Conservation (phyloP, 352 stramenopile species). For the Pythium guiyangense region DNA sequence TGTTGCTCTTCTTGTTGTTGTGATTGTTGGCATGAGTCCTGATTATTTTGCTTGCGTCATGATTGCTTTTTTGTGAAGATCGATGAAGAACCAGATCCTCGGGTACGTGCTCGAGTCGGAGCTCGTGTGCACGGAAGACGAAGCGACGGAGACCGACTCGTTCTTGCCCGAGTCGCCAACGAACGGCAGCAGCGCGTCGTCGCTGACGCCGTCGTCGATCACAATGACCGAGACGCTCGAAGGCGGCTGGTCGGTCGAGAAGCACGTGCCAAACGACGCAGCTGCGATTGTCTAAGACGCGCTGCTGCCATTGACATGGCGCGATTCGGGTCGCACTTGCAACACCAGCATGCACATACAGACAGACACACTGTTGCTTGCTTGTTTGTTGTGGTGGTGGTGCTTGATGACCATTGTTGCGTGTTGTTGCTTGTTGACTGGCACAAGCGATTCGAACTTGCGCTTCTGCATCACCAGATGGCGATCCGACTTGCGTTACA, state of each 20-base stretch:
- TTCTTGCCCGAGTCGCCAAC: constrained; percentile 41
- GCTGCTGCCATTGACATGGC: neutral
- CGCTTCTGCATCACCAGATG: too few species aligned
- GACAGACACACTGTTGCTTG: too few species aligned
- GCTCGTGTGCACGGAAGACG: constrained; percentile 57
- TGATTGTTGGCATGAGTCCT: neutral
- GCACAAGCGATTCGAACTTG: too few species aligned
- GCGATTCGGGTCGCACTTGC: neutral
- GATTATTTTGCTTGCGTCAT: too few species aligned
- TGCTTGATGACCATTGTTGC: too few species aligned
- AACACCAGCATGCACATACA: too few species aligned
- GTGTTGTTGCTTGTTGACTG: too few species aligned
- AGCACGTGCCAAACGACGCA: constrained; percentile 54
- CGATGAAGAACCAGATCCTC: constrained; percentile 77
- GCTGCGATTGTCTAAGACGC: constrained; percentile 40
- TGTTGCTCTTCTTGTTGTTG: neutral
- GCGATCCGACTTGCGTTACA: too few species aligned
- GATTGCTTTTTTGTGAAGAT: constrained; percentile 28
- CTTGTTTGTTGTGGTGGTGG: too few species aligned
- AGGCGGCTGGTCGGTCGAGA: constrained; percentile 83
- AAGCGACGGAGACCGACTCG: constrained; percentile 66
- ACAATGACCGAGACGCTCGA: constrained; percentile 74
- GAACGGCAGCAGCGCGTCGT: constrained; percentile 13
- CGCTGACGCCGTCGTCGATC: constrained; percentile 13
- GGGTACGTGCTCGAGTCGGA: constrained; percentile 83